Percentiles rank a stretch among this genome's conserved stretches.
Evolutionary conservation across 1,284 basidiomycete species (phyloP).

Genomic region (Puccinia novopanici): DNA sequence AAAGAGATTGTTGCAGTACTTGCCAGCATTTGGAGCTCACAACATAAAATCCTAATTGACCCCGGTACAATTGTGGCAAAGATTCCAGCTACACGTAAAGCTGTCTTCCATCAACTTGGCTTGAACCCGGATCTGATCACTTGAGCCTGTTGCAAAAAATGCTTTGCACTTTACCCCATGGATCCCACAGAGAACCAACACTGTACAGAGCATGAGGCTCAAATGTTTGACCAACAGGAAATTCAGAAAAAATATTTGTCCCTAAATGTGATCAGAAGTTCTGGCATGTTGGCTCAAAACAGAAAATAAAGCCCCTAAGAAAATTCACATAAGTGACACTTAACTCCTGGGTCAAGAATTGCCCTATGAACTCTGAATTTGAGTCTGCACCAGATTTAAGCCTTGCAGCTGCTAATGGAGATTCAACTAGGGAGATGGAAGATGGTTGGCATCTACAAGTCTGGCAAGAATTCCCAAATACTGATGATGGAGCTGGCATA

Average conservation of each 20-base stretch:
- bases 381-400: neutral
- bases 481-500: neutral
- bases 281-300: neutral
- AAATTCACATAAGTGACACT: neutral
- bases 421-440: too few species aligned
- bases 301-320: neutral
- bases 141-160: slow-evolving; percentile 1
- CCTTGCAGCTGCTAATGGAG: neutral
- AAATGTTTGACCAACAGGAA: neutral
- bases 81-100: neutral
- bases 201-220: neutral
- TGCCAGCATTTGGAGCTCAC: neutral
- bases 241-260: neutral
- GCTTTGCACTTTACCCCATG: slow-evolving; percentile 12
- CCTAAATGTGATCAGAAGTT: neutral
- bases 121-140: neutral
- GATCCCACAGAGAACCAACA: neutral
- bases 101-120: slow-evolving; percentile 6
- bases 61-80: neutral
- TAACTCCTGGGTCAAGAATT: neutral
- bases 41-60: neutral
- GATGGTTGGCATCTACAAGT: neutral
- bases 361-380: neutral
- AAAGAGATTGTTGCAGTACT: neutral
- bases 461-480: slow-evolving; percentile 12